phyloP scores from a whole-genome alignment of 1,284 basidiomycete species.

The Trichosporon ovoides region DNA sequence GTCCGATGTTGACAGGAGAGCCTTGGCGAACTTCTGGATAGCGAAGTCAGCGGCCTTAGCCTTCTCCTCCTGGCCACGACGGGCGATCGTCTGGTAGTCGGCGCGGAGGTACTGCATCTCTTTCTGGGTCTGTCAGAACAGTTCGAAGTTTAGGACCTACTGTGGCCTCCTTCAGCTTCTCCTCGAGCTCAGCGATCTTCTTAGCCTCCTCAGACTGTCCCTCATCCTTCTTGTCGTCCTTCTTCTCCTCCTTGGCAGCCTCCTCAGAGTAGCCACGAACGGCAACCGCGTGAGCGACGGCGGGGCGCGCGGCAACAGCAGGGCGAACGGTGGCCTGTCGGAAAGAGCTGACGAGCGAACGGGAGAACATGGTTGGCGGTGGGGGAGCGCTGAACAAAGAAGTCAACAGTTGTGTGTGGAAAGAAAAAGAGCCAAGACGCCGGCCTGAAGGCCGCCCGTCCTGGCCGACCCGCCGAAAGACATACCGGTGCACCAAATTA shows the following conservation, averaged over 20 bases:
- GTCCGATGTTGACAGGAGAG: conserved; percentile 88
- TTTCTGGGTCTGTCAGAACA: conserved; percentile 55
- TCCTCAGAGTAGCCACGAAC: conserved; percentile 17
- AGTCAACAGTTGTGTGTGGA: no score
- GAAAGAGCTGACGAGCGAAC: conserved; percentile 16
- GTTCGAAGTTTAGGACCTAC: background rate
- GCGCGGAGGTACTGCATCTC: conserved; percentile 83
- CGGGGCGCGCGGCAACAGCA: conserved; percentile 16
- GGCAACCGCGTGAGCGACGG: background rate
- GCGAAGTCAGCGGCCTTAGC: conserved; percentile 88
- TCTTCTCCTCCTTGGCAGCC: conserved; percentile 10
- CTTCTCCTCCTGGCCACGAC: conserved; percentile 84
- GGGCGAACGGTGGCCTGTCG: no score
- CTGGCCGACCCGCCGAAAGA: no score
- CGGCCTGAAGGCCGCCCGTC: no score
- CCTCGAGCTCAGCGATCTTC: conserved; percentile 25
- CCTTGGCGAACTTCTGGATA: conserved; percentile 80
- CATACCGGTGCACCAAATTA: conserved; percentile 2
- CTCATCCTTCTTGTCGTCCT: conserved; percentile 8
- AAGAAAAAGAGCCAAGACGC: no score
- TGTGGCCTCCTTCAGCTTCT: conserved; percentile 17
- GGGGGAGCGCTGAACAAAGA: background rate
- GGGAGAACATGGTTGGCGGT: conserved; percentile 16
- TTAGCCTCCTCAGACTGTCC: conserved; percentile 17
- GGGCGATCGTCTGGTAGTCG: conserved; percentile 91